Evolutionary conservation across 148 eudicot genomes (phyloP).

Genomic region (Suaeda aralocaspica): DNA sequence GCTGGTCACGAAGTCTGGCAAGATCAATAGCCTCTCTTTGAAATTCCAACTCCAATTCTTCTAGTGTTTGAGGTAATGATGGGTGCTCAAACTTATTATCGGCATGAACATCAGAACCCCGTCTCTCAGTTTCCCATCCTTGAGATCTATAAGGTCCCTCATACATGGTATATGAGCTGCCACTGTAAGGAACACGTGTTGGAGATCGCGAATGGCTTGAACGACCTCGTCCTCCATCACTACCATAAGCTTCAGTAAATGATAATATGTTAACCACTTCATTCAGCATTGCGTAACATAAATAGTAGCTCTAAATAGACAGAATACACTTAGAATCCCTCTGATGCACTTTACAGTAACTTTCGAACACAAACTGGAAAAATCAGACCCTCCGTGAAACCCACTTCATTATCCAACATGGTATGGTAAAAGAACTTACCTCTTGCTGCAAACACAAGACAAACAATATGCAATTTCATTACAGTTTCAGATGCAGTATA

Average conservation of each 20-base stretch:
- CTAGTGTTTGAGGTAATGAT: constrained; percentile 51
- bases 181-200: constrained; percentile 49
- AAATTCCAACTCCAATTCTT: constrained; percentile 79
- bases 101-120: constrained; percentile 44
- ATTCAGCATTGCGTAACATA: constrained; percentile 43
- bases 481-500: constrained; percentile 8
- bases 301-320: constrained; percentile 61
- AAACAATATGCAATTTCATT: constrained; percentile 47
- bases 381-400: constrained; percentile 71
- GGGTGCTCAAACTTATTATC: constrained; percentile 48
- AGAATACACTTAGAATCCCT: constrained; percentile 49
- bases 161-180: constrained; percentile 51
- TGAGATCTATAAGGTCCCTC: constrained; percentile 55
- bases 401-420: constrained; percentile 82
- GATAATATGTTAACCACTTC: constrained; percentile 72
- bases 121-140: constrained; percentile 69
- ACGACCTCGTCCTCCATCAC: constrained; percentile 74
- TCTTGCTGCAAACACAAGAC: constrained; percentile 85
- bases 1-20: constrained; percentile 68
- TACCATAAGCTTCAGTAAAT: constrained; percentile 97
- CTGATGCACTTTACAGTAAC: constrained; percentile 49
- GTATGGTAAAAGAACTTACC: constrained; percentile 93
- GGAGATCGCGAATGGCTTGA: constrained; percentile 93
- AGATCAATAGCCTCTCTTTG: constrained; percentile 76
- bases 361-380: constrained; percentile 51